Percentiles rank a stretch among this genome's conserved stretches.
phyloP scores from a whole-genome alignment of 2,329 filamentous ascomycete genomes.

The Fusarium redolens region DNA sequence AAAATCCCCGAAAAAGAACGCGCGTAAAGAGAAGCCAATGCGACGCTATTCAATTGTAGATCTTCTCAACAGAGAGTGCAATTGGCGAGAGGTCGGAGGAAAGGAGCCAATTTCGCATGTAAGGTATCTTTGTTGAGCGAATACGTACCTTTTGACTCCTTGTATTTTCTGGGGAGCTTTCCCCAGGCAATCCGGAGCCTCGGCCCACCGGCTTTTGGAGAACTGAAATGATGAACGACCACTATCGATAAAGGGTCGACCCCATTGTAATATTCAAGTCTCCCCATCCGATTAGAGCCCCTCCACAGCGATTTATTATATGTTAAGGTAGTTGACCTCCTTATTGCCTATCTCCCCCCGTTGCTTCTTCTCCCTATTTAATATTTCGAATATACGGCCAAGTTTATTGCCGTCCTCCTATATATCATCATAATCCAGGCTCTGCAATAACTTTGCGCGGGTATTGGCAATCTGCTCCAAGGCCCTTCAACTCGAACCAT shows the following conservation, averaged over 20 bases:
- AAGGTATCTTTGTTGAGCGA: constrained; percentile 27
- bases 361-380: not conserved
- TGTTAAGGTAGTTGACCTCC: constrained; percentile 1
- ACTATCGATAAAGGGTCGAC: constrained; percentile 41
- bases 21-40: not conserved
- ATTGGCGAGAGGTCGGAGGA: constrained; percentile 14
- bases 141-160: constrained; percentile 22
- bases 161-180: constrained; percentile 11
- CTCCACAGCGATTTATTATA: constrained; percentile 27
- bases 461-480: constrained; percentile 1
- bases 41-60: not conserved
- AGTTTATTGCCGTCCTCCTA: not conserved
- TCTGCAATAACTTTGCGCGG: constrained; percentile 7
- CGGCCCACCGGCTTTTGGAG: constrained; percentile 43
- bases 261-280: constrained; percentile 26
- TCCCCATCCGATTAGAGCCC: constrained; percentile 38
- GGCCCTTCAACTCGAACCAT: constrained; percentile 27
- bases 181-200: constrained; percentile 32
- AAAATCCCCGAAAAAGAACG: not conserved
- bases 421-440: not conserved
- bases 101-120: constrained; percentile 19
- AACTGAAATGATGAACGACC: constrained; percentile 16
- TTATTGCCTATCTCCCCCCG: not conserved
- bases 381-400: not conserved
- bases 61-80: constrained; percentile 14